Evolutionary conservation across 225 moss, liverwort and hornwort genomes (phyloP).

Genomic region (Neckera pumila): DNA sequence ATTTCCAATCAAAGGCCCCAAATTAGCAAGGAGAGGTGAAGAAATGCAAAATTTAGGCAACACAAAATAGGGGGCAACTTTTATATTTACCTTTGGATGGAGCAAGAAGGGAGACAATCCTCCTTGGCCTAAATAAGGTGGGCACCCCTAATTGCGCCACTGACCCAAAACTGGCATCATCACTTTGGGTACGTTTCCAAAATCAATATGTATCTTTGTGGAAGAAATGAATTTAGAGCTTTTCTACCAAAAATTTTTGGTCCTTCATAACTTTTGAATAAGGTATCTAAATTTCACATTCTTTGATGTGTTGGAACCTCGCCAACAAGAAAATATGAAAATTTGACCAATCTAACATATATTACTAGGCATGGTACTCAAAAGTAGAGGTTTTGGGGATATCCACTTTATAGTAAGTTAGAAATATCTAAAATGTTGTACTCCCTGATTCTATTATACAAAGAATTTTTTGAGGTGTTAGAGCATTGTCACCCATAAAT

Average conservation of each 20-base stretch:
- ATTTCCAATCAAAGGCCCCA: no score
- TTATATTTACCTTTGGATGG: no score
- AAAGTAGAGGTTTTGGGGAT: rapidly evolving
- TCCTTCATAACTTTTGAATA: neutral
- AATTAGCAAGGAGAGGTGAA: no score
- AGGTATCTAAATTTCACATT: rapidly evolving
- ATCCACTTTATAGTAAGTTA: neutral
- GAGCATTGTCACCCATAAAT: rapidly evolving
- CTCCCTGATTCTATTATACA: neutral
- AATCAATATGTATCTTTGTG: neutral
- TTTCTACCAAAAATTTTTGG: neutral
- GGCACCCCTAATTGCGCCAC: rapidly evolving
- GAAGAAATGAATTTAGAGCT: rapidly evolving
- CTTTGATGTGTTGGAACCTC: rapidly evolving
- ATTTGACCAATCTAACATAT: neutral
- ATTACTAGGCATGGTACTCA: rapidly evolving
- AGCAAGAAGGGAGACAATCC: no score
- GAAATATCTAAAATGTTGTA: neutral
- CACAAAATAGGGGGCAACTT: no score
- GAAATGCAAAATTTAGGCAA: no score
- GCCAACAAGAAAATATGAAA: neutral
- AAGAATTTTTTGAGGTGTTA: neutral
- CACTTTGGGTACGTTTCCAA: rapidly evolving
- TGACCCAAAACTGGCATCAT: neutral
- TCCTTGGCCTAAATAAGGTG: neutral